Evolutionary conservation across 2,329 filamentous ascomycete species (phyloP), one percentile per base, ranked within the genome.

Genomic region (Talaromyces atroroseus): DNA sequence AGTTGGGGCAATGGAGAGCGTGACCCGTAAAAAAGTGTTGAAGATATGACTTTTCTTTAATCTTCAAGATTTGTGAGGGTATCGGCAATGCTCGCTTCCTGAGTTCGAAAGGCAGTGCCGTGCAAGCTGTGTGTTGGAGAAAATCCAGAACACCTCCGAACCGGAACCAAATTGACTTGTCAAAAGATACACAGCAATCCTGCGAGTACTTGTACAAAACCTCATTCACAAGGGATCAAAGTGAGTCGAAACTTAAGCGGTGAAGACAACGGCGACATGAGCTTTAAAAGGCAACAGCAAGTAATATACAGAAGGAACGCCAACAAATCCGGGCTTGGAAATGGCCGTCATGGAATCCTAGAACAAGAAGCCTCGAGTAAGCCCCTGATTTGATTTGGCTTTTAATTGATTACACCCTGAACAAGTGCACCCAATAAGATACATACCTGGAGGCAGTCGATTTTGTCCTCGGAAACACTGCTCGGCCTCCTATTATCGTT

Each of bases 261-360:
- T 26, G 52, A 42, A 38, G 29, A 29, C 38, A 47, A 51, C 26
- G 14, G 36, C 36, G 23, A 32, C 49, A 50, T 51, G 48, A 56
- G 47, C 45, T 48, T 44, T 18, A 45, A 38, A 38, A 49, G 34
- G 52, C 42, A 49, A 48, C 20, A 34, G 42, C 38, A 57, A 52
- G 38, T 59, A 59, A 57, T 59, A 44, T 59, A 59, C 54, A 56
- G 49, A 49, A 21, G 32, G 38, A 49, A 50, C 34, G 50, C 47
- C 44, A 52, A 59, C 26, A 54, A 38, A 49, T 58, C 42, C 26
- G 53, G 24, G 49, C 49, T 45, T 32, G 16, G 48, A 38, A 45
- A 49, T 26, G 54, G 40, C 44, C 44, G 53, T 60, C 56, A 58
- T 58, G 29, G 18, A 47, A 60, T 50, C 44, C 58, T 60, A 49